These are phyloP conservation scores for Ilyonectria robusta DNA, from an alignment of 2,329 filamentous ascomycete species.

Conservation along the genomic window DNA sequence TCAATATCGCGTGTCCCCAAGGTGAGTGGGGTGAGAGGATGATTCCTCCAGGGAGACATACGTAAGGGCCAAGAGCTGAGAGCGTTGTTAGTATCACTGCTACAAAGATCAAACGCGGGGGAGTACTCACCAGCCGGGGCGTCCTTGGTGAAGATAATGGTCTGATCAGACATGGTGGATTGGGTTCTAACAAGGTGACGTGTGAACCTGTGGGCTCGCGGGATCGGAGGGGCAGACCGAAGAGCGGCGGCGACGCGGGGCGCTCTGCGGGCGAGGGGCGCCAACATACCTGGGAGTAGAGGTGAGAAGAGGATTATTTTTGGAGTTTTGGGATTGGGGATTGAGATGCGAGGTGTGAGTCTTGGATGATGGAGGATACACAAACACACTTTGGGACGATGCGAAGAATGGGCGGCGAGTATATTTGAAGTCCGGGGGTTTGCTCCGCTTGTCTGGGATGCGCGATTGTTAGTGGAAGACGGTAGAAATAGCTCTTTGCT, in stretches of 20 bases:
- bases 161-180: conserved; percentile 63
- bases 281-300: conserved; percentile 40
- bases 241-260: conserved; percentile 41
- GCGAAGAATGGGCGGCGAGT: conserved; percentile 15
- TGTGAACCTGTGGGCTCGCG: conserved; percentile 49
- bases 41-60: conserved; percentile 55
- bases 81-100: conserved; percentile 24
- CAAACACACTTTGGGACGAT: conserved; percentile 20
- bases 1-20: conserved; percentile 27
- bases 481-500: conserved; percentile 28
- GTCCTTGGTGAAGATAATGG: conserved; percentile 70
- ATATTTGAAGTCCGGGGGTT: conserved; percentile 28
- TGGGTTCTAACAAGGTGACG: conserved; percentile 48
- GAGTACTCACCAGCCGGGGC: conserved; percentile 68
- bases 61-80: conserved; percentile 74
- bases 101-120: not conserved
- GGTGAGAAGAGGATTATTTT: not conserved
- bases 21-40: conserved; percentile 17
- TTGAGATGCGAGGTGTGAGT: not conserved
- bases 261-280: conserved; percentile 41
- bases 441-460: conserved; percentile 29
- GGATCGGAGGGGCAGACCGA: conserved; percentile 34
- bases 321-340: not conserved
- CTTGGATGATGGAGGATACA: not conserved
- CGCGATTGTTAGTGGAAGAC: conserved; percentile 25